Evolutionary conservation across 257 asterid genomes (phyloP).

Genomic region (Ajuga chamaepitys): DNA sequence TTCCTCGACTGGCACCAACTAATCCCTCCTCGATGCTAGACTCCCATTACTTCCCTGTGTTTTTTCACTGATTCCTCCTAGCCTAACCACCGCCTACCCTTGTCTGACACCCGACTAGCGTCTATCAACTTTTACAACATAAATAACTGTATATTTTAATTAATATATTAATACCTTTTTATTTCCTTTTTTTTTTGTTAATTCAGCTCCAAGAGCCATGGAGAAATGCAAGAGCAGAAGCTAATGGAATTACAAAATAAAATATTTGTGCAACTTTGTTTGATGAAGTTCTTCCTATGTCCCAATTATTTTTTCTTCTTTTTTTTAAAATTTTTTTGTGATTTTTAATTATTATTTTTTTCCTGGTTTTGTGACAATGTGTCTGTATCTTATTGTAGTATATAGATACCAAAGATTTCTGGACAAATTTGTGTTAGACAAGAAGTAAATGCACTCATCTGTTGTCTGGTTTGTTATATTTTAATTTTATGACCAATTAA

Average conservation of each 20-base stretch:
- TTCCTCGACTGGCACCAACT: no score
- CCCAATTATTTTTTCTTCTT: constrained; percentile 3
- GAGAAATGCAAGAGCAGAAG: constrained; percentile 77
- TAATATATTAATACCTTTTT: neutral
- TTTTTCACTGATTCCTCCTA: no score
- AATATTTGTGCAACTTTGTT: constrained; percentile 13
- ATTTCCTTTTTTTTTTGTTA: neutral
- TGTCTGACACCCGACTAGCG: no score
- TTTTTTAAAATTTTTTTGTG: neutral
- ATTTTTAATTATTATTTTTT: neutral
- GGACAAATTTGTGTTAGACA: constrained; percentile 48
- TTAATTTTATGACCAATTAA: constrained; percentile 18
- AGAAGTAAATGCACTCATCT: constrained; percentile 42
- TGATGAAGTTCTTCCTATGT: constrained; percentile 11
- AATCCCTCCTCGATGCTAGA: no score
- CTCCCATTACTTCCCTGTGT: no score
- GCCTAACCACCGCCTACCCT: no score
- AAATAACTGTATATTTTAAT: neutral
- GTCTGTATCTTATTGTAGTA: constrained; percentile 42
- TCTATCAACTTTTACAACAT: no score
- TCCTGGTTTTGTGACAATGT: constrained; percentile 5
- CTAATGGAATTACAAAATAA: constrained; percentile 16
- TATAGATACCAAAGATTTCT: constrained; percentile 19
- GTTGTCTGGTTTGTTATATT: constrained; percentile 41
- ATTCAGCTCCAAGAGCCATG: constrained; percentile 78